Conservation (phyloP, 2,329 filamentous ascomycete species). For the Nothophaeocryptopus gaeumannii region DNA sequence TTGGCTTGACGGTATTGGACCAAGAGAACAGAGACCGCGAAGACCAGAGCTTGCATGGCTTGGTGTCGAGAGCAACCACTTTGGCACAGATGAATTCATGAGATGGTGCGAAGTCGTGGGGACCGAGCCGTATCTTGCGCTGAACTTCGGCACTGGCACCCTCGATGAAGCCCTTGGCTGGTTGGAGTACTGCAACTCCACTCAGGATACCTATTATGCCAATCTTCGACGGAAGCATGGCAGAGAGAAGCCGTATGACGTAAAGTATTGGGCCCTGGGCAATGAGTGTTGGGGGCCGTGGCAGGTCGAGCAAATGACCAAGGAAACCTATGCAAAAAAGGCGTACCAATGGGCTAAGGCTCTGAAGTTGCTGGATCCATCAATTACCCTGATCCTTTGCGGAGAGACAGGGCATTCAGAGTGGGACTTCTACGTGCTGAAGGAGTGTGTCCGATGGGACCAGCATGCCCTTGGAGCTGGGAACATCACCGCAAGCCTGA, state of each 20-base stretch:
- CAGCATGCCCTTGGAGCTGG: conserved; percentile 49
- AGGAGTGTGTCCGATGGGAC: conserved; percentile 60
- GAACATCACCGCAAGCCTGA: conserved; percentile 49
- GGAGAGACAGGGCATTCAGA: conserved; percentile 65
- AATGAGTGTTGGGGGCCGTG: conserved; percentile 69
- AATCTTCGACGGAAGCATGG: conserved; percentile 76
- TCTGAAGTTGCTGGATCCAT: conserved; percentile 68
- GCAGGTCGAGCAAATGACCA: conserved; percentile 66
- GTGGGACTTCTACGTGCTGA: conserved; percentile 73
- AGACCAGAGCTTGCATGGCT: conserved; percentile 76
- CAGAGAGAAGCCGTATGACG: conserved; percentile 70
- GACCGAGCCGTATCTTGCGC: conserved; percentile 73
- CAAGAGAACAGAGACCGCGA: conserved; percentile 62
- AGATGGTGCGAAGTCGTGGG: conserved; percentile 71
- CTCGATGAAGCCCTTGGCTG: conserved; percentile 64
- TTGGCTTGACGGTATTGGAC: conserved; percentile 79
- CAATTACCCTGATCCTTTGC: conserved; percentile 68
- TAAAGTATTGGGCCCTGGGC: conserved; percentile 83
- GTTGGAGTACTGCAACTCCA: conserved; percentile 84
- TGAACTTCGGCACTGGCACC: conserved; percentile 75
- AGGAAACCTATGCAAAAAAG: conserved; percentile 66
- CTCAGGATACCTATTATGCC: conserved; percentile 74
- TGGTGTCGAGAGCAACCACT: conserved; percentile 71
- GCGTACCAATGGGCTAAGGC: conserved; percentile 71
- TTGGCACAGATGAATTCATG: conserved; percentile 85